Conservation (phyloP, 352 stramenopile genomes). For the Phytophthora aleatoria region DNA sequence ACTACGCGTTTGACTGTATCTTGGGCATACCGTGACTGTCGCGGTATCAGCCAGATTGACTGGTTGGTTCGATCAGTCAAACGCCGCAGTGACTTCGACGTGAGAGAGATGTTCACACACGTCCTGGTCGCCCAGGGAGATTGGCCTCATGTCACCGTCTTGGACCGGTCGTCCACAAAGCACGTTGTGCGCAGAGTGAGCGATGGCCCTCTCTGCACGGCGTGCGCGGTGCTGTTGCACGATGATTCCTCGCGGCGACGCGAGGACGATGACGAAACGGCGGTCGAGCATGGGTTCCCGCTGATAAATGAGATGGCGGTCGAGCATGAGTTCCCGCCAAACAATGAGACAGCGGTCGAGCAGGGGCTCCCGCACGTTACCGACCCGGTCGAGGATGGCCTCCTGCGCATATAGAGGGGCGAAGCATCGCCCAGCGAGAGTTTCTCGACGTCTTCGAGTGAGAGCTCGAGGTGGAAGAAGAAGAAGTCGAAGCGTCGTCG, state of each 20-base stretch:
- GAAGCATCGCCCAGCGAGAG: too few relatives aligned
- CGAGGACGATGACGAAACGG: too few relatives aligned
- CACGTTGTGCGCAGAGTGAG: background rate
- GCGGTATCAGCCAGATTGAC: background rate
- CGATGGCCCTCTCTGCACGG: background rate
- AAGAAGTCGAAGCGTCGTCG: too few relatives aligned
- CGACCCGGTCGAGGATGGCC: background rate
- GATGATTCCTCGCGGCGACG: background rate
- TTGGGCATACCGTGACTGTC: slow-evolving; percentile 13
- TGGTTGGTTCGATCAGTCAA: background rate
- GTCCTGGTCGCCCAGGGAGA: background rate
- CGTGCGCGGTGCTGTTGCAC: background rate
- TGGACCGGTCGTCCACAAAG: background rate
- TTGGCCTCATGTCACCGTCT: background rate
- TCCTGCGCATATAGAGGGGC: background rate
- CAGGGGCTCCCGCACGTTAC: background rate
- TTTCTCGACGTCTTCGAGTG: too few relatives aligned
- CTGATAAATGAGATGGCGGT: too few relatives aligned
- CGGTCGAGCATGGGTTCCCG: too few relatives aligned
- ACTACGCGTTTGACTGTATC: slow-evolving; percentile 34
- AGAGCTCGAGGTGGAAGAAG: too few relatives aligned
- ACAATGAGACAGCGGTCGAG: background rate
- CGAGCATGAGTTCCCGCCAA: too few relatives aligned
- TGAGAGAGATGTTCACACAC: background rate
- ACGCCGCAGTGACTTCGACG: background rate